A percentile compares a stretch with the other conserved stretches of the same genome.
phyloP scores from a whole-genome alignment of 306 rosid genomes.

The Prunus armeniaca region DNA sequence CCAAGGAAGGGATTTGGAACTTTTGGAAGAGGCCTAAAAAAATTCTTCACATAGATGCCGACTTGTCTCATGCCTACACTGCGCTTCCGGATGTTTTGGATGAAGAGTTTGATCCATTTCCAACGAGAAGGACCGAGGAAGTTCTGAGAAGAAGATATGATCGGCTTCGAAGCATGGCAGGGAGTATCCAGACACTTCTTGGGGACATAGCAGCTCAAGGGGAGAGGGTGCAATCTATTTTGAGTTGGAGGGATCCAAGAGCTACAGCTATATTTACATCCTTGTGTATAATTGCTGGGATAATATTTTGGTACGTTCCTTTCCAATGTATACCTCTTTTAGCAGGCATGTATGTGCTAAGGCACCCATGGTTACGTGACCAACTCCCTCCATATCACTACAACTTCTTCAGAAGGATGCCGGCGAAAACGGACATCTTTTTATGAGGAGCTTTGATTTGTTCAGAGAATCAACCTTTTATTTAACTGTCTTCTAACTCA shows the following conservation, averaged over 20 bases:
- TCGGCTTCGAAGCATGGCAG: slow-evolving; percentile 19
- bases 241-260: slow-evolving; percentile 51
- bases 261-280: slow-evolving; percentile 33
- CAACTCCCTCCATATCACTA: not conserved
- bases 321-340: not conserved
- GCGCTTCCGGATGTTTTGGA: not conserved
- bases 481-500: too few species aligned
- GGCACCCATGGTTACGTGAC: not conserved
- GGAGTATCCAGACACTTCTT: slow-evolving; percentile 29
- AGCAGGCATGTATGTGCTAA: not conserved
- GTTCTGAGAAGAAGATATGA: not conserved
- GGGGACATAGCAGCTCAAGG: slow-evolving; percentile 45
- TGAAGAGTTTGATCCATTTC: not conserved
- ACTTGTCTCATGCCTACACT: not conserved
- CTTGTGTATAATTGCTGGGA: slow-evolving; percentile 15
- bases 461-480: not conserved
- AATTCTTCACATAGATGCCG: not conserved
- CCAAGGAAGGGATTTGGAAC: not conserved
- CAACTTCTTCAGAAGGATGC: not conserved
- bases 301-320: not conserved
- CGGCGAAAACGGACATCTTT: not conserved
- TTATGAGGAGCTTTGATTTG: not conserved
- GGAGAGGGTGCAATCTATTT: slow-evolving; percentile 45
- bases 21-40: not conserved
- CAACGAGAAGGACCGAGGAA: not conserved